Evolutionary conservation across 139 green algal species (phyloP).

Genomic region (Tetratostichococcus sp.): DNA sequence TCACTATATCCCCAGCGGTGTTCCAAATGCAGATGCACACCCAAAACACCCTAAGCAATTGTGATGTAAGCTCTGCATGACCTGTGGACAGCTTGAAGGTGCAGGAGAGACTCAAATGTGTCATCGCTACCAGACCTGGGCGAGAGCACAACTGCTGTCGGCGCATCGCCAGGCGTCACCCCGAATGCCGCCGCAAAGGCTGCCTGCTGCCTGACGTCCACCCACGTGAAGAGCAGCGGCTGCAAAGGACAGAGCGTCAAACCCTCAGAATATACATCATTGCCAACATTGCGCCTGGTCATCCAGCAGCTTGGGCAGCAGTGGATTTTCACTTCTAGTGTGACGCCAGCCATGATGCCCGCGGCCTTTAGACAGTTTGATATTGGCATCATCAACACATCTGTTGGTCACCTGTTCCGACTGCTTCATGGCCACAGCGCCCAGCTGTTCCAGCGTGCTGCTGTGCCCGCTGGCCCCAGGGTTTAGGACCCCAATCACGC

Average conservation of each 20-base stretch:
- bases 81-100: no score
- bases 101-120: no score
- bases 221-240: slow-evolving; percentile 12
- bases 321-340: no score
- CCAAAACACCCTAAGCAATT: no score
- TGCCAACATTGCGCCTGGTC: background rate
- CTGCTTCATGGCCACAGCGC: background rate
- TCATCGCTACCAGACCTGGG: background rate
- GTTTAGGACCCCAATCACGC: slow-evolving; percentile 5
- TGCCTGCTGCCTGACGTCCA: slow-evolving; percentile 6
- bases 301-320: no score
- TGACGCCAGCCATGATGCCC: no score
- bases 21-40: no score
- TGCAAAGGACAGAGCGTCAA: background rate
- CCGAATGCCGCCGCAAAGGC: slow-evolving; percentile 5
- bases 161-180: background rate
- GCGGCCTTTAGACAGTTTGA: no score
- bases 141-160: background rate
- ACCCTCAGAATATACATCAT: background rate
- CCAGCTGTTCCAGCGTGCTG: background rate
- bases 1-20: no score
- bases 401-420: background rate
- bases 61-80: background rate
- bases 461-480: background rate
- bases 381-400: background rate